Evolutionary conservation across 805 yeast species (phyloP), one percentile per base, ranked within the genome.

Genomic region (Yamadazyma endophytica): DNA sequence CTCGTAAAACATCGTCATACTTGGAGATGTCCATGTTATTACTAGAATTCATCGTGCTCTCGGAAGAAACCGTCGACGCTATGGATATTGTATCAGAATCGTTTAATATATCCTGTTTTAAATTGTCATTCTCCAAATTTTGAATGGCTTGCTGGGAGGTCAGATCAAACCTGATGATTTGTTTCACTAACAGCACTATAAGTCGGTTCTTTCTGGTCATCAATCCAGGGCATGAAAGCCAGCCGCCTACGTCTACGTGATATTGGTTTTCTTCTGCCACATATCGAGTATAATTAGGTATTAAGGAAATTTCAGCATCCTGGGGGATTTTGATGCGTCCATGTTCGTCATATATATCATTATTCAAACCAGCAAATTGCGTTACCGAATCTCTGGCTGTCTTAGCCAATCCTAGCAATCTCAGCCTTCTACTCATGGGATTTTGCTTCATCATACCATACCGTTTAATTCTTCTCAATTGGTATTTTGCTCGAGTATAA

Each of bases 141-240:
- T 40, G 36, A 5, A 54, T 36, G 4, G 59, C 62, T 8, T 32
- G 33, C 12, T 33, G 19, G 3, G 37, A 23, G 7, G 31, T 32
- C 4, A 40, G 15, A 15, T 53, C 54, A 33, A 53, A 58, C 29
- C 76, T 73, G 0, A 79, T 72, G 29, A 83, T 61, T 52, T 84
- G 87, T 37, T 75, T 75, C 3, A 87, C 85, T 26, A 87, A 56
- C 1, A 87, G 70, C 14, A 82, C 52, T 19, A 89, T 63, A 26
- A 89, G 52, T 36, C 79, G 62, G 54, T 87, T 86, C 47, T 82
- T 86, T 24, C 94, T 64, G 18, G 74, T 71, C 66, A 77, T 72
- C 6, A 71, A 62, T 1, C 94, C 94, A 0, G 88, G 86, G 24
- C 83, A 67, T 8, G 75, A 68, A 17, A 82, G 59, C 72, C 83